Base-by-base conservation (phyloP, 2,329 filamentous ascomycete species). In the Fusarium algeriense region DNA sequence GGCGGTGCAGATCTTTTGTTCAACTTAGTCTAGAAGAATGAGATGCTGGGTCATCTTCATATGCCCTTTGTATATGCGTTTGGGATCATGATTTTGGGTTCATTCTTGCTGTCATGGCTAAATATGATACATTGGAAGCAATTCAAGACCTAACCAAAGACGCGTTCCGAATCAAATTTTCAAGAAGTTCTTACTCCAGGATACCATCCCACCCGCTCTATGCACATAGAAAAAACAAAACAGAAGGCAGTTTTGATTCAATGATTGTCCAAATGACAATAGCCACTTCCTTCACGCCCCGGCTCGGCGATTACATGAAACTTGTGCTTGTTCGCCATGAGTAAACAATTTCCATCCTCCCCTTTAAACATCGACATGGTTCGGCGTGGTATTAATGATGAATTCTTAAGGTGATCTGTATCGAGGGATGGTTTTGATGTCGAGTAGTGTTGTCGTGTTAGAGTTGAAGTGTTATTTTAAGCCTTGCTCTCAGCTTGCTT, bases 401-500 rank as follows among this genome's bases (percentile, higher is more conserved):
- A 52, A 26, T 57, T 66, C 28, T 57, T 43, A 57, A 26, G 40
- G 45, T 57, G 41, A 32, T 53, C 30, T 60, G 26, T 23, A 20
- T 60, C 53, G 55, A 48, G 17, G 17, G 35, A 32, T 57, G 15
- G 34, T 30, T 38, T 32, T 32, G 19, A 44, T 48, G 35, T 32
- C 26, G 45, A 32, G 46, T 37, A 43, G 17, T 35, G 30, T 35
- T 50, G 19, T 55, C 23, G 38, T 45, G 44, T 56, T 14, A 41
- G 30, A 41, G 40, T 34, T 12, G 8, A 20, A 20, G 20, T 20
- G 30, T 41, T 17, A 20, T 37, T 41, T 70, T 75, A 76, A 30
- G 58, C 58, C 69, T 77, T 78, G 69, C 48, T 71, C 43, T 69
- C 73, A 43, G 70, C 64, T 43, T 56, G 52, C 76, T 82, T 79